phyloP scores from a whole-genome alignment of 225 moss, liverwort and hornwort species.

The Climacium dendroides region DNA sequence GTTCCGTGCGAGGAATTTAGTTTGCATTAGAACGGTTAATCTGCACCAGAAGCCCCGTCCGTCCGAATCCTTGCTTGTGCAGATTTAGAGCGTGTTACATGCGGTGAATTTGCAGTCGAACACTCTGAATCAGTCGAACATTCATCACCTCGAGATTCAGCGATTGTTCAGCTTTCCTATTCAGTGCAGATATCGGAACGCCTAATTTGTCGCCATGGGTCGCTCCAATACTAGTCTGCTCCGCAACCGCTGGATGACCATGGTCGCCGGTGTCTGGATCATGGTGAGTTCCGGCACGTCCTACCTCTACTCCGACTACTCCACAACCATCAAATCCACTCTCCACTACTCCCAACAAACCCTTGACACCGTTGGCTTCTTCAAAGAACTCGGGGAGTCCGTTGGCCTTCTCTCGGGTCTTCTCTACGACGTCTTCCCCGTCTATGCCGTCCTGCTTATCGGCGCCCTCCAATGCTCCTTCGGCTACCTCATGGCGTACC shows the following conservation, averaged over 20 bases:
- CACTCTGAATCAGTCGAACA: background rate
- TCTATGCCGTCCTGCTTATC: constrained; percentile 18
- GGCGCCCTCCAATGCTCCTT: constrained; percentile 18
- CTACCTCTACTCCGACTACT: constrained; percentile 32
- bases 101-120: background rate
- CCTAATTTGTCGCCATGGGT: background rate
- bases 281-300: constrained; percentile 25
- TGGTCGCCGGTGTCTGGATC: constrained; percentile 26
- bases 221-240: background rate
- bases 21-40: background rate
- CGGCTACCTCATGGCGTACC: constrained; percentile 23
- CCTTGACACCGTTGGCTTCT: constrained; percentile 35
- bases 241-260: constrained; percentile 26
- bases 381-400: constrained; percentile 40
- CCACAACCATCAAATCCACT: constrained; percentile 5
- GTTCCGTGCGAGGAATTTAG: background rate
- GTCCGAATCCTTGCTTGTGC: background rate
- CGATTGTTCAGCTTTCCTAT: background rate
- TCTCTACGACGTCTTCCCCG: constrained; percentile 32
- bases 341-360: constrained; percentile 34
- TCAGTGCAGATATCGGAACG: background rate
- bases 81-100: background rate
- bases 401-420: constrained; percentile 30
- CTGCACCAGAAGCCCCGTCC: background rate
- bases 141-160: background rate